Evolutionary conservation across 2,329 filamentous ascomycete genomes (phyloP).

Genomic region (Ceratocystis lukuohia): DNA sequence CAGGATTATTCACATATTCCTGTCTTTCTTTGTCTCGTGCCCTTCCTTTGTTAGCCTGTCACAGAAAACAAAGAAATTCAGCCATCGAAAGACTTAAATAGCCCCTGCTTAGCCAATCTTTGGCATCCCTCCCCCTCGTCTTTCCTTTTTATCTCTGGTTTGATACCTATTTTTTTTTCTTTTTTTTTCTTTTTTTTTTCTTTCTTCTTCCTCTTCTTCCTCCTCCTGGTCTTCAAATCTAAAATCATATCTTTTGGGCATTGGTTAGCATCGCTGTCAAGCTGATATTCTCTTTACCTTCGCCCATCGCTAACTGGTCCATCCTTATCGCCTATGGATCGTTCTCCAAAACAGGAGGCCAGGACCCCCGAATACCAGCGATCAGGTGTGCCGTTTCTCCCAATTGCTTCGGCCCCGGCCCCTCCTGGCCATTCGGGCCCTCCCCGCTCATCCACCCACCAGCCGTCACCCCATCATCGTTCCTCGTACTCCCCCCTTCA

Average conservation of each 20-base stretch:
- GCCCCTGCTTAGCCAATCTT: neutral
- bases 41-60: neutral
- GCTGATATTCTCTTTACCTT: neutral
- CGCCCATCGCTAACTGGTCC: neutral
- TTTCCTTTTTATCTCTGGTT: too few relatives aligned
- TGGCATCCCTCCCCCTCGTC: neutral
- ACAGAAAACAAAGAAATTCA: slow-evolving; percentile 1
- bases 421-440: slow-evolving; percentile 1
- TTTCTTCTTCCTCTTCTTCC: neutral
- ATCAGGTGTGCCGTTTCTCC: slow-evolving; percentile 6
- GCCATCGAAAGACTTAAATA: neutral
- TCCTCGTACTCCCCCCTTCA: slow-evolving; percentile 9
- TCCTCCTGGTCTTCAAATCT: neutral
- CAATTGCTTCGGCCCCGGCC: neutral
- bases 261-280: neutral
- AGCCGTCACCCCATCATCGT: neutral
- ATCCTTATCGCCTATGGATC: slow-evolving; percentile 9
- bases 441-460: neutral
- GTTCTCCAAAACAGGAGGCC: slow-evolving; percentile 12
- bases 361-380: slow-evolving; percentile 10
- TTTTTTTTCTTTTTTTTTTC: neutral
- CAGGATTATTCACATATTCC: neutral
- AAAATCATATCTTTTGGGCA: neutral
- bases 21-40: neutral
- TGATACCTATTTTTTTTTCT: neutral